A percentile compares a stretch with the other conserved stretches of the same genome.
phyloP scores from a whole-genome alignment of 371 early-diverging fungal genomes.

The Mucor irregularis region DNA sequence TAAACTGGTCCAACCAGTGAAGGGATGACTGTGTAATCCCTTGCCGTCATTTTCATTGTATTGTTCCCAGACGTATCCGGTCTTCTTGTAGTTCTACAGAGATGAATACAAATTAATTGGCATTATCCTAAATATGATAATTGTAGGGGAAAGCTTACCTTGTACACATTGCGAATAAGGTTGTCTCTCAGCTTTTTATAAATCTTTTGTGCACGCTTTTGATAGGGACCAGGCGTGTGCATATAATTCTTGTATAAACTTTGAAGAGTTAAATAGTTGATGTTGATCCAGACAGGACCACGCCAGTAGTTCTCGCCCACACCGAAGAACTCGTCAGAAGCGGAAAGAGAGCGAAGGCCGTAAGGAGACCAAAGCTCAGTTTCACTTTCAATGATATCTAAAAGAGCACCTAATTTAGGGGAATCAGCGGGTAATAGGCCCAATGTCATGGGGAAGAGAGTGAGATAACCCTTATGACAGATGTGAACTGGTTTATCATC shows the following conservation, averaged over 20 bases:
- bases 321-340: conserved; percentile 70
- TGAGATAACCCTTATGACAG: conserved; percentile 88
- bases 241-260: conserved; percentile 79
- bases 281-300: conserved; percentile 94
- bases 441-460: conserved; percentile 80
- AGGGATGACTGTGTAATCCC: conserved; percentile 88
- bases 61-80: conserved; percentile 94
- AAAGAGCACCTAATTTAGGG: conserved; percentile 64
- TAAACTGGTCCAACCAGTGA: conserved; percentile 94
- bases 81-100: conserved; percentile 69
- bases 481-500: conserved; percentile 58
- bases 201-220: conserved; percentile 66
- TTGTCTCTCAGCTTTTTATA: conserved; percentile 78
- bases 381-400: conserved; percentile 75
- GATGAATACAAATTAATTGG: neutral
- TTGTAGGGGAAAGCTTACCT: conserved; percentile 41
- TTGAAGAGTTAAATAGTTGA: conserved; percentile 85
- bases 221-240: conserved; percentile 65
- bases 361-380: conserved; percentile 82
- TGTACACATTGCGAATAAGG: conserved; percentile 74
- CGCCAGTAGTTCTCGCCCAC: conserved; percentile 94
- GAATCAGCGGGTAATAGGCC: conserved; percentile 76
- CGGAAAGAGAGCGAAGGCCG: conserved; percentile 83
- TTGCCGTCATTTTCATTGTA: conserved; percentile 80
- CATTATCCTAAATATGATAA: neutral